phyloP scores from a whole-genome alignment of 2,329 filamentous ascomycete species.

The Cladosporium sp. region DNA sequence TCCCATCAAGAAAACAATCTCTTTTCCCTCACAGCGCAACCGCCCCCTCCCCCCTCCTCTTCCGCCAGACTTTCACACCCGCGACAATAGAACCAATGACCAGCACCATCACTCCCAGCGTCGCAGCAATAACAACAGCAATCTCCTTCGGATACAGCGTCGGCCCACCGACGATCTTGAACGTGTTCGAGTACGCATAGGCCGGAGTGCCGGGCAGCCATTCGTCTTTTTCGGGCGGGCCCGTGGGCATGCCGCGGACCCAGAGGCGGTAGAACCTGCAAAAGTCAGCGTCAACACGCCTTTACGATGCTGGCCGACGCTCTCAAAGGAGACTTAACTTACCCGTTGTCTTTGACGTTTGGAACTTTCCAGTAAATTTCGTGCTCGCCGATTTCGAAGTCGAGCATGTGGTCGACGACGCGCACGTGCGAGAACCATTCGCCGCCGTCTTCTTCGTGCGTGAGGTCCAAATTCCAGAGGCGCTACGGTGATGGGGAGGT shows the following conservation, averaged over 20 bases:
- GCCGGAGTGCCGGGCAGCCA: not conserved
- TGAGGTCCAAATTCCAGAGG: not conserved
- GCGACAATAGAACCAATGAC: not conserved
- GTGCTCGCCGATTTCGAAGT: not conserved
- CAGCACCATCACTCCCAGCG: not conserved
- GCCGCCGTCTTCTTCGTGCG: not conserved
- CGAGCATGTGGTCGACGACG: not conserved
- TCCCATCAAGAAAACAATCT: too few species aligned
- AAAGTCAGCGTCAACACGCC: not conserved
- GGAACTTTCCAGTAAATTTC: not conserved
- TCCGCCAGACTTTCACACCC: not conserved
- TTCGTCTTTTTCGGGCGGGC: not conserved
- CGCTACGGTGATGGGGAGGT: not conserved
- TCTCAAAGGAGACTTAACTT: not conserved
- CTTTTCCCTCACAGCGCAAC: not conserved
- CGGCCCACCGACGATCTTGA: not conserved
- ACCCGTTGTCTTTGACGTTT: not conserved
- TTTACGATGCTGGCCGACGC: too few species aligned
- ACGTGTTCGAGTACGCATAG: not conserved
- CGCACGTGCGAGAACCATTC: not conserved
- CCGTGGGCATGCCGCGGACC: not conserved
- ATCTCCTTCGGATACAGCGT: not conserved
- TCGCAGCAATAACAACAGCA: not conserved
- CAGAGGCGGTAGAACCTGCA: not conserved
- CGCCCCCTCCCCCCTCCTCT: not conserved